phyloP scores from a whole-genome alignment of 352 stramenopile species.

The Phytophthora hibernalis region DNA sequence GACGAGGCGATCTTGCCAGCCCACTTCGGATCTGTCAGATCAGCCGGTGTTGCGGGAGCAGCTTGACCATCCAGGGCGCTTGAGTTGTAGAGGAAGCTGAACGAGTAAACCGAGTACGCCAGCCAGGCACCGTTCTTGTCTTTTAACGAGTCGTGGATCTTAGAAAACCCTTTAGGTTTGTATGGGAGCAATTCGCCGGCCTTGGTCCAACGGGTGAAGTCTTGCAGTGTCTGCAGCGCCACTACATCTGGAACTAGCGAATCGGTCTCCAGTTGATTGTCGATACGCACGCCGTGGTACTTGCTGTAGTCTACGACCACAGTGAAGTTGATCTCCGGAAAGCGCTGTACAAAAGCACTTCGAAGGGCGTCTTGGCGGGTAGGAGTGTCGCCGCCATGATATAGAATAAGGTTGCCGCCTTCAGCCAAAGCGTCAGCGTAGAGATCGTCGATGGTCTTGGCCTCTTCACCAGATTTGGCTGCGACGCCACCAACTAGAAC shows the following conservation, averaged over 20 bases:
- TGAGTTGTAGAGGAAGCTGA: slow-evolving; percentile 50
- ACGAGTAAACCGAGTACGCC: slow-evolving; percentile 42
- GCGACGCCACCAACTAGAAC: slow-evolving; percentile 1
- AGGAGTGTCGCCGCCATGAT: slow-evolving; percentile 44
- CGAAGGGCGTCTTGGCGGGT: slow-evolving; percentile 29
- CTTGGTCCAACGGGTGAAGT: slow-evolving; percentile 48
- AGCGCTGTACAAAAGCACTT: slow-evolving; percentile 28
- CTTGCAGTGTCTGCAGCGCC: slow-evolving; percentile 60
- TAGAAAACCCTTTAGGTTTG: slow-evolving; percentile 52
- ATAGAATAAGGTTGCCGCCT: slow-evolving; percentile 54
- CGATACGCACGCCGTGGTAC: slow-evolving; percentile 61
- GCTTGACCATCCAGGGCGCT: slow-evolving; percentile 20
- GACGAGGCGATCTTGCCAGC: slow-evolving; percentile 48
- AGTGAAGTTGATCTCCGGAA: slow-evolving; percentile 67
- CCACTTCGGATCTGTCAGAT: slow-evolving; percentile 45
- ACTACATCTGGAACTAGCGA: slow-evolving; percentile 49
- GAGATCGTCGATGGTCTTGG: slow-evolving; percentile 48
- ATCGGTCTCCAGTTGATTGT: slow-evolving; percentile 65
- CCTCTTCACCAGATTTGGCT: slow-evolving; percentile 34
- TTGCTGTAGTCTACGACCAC: slow-evolving; percentile 69
- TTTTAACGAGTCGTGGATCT: slow-evolving; percentile 55
- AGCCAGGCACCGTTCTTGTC: slow-evolving; percentile 46
- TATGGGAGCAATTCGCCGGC: slow-evolving; percentile 48
- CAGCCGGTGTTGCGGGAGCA: slow-evolving; percentile 27
- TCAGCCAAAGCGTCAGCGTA: slow-evolving; percentile 51